Conservation (phyloP, 441 rosid genomes). For the Erysimum cheiri region DNA sequence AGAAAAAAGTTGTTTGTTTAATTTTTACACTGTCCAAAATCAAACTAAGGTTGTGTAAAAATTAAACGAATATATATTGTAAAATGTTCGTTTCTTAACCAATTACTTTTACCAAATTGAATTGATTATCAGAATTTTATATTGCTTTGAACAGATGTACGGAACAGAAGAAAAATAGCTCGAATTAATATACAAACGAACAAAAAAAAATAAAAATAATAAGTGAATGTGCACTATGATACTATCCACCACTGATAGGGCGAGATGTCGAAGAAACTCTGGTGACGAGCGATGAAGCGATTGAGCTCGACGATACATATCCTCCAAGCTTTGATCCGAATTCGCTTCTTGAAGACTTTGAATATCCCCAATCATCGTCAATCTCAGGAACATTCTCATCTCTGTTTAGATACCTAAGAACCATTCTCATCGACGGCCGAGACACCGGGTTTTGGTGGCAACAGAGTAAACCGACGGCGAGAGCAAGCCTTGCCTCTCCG, state of each 20-base stretch:
- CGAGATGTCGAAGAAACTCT: slow-evolving; percentile 35
- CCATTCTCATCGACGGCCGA: slow-evolving; percentile 58
- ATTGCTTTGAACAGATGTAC: too few species aligned
- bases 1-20: too few species aligned
- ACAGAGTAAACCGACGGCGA: slow-evolving; percentile 50
- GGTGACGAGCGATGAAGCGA: slow-evolving; percentile 23
- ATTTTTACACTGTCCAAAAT: too few species aligned
- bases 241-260: slow-evolving; percentile 40
- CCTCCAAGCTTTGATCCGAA: slow-evolving; percentile 17
- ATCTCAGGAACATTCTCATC: slow-evolving; percentile 47
- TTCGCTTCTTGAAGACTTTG: slow-evolving; percentile 25
- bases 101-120: too few species aligned
- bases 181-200: too few species aligned
- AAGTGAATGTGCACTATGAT: background rate
- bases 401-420: slow-evolving; percentile 48
- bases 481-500: slow-evolving; percentile 48
- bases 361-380: slow-evolving; percentile 28
- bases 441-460: slow-evolving; percentile 44
- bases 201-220: too few species aligned
- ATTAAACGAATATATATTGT: too few species aligned
- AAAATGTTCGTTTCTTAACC: too few species aligned
- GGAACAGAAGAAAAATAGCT: too few species aligned
- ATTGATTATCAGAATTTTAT: too few species aligned
- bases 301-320: slow-evolving; percentile 28
- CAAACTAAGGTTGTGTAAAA: too few species aligned